Evolutionary conservation across 1,284 basidiomycete genomes (phyloP), one percentile per base, ranked within the genome.

Genomic region (Marasmius tenuissimus): DNA sequence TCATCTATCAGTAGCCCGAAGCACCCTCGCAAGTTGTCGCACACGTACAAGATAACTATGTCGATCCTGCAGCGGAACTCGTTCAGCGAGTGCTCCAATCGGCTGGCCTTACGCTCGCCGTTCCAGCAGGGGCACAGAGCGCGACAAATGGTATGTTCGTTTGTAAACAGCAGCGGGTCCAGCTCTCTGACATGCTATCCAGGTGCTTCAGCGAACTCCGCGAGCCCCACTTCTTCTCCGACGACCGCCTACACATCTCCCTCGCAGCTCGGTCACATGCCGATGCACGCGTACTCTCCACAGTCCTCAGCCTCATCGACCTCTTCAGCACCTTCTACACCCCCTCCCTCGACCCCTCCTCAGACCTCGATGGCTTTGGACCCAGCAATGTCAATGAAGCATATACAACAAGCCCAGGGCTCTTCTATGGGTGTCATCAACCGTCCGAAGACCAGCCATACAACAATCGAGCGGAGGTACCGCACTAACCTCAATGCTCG

Each of bases 401-500:
- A 69, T 27, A 65, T 65, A 34, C 63, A 45, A 22, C 64, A 35
- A 57, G 45, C 47, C 14, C 61, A 11, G 57, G 66, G 4, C 66
- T 70, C 5, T 9, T 66, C 68, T 4, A 68, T 73, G 37, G 63
- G 64, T 20, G 49, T 74, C 33, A 70, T 75, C 16, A 74, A 76
- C 1, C 85, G 90, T 3, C 86, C 89, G n/a, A 93, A 93, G 75
- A 93, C 91, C 0, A 93, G 91, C 62, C 94, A 96, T 73, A 96
- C 94, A 10, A 94, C 93, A 27, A 96, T 96, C 66, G 94, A 96
- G 75, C 85, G 94, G 14, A 84, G 94, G 37, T 93, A 96, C 70
- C 86, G 94, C 45, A 95, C 94, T 16, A 96, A 96, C 73, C 83
- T 96, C 62, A 96, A 96, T 70, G 92, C 93, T 11, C 88, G 93